Conservation (phyloP, 2,329 filamentous ascomycete genomes). For the Neofusicoccum kwambonambiense region DNA sequence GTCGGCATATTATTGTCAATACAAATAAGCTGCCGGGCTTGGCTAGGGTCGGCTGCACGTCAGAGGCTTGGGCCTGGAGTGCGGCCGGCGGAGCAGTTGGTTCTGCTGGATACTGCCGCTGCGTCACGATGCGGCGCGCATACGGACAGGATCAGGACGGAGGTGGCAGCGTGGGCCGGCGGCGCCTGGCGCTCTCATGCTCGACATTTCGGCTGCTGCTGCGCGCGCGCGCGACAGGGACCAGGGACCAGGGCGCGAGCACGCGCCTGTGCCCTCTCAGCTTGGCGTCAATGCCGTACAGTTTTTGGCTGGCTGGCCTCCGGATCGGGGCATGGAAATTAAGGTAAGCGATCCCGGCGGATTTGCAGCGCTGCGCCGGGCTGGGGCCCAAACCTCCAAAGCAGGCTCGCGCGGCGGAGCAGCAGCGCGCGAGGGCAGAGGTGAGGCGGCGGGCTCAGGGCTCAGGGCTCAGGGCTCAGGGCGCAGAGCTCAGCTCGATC, state of each 20-base stretch:
- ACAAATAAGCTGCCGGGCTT: slow-evolving; percentile 5
- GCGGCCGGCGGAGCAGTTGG: not conserved
- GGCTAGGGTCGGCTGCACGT: slow-evolving; percentile 6
- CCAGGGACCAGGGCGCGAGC: not conserved
- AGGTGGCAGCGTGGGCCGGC: not conserved
- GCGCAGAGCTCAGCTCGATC: not conserved
- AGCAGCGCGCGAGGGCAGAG: no score
- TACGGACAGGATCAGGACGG: not conserved
- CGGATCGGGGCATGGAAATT: slow-evolving; percentile 15
- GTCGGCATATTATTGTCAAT: slow-evolving; percentile 17
- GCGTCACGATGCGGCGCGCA: slow-evolving; percentile 4
- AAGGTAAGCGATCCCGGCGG: slow-evolving; percentile 15
- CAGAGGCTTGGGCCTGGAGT: not conserved
- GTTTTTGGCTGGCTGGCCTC: slow-evolving; percentile 11
- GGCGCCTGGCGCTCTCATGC: slow-evolving; percentile 3
- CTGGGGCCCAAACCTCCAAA: not conserved
- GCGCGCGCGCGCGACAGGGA: not conserved
- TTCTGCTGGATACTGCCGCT: not conserved
- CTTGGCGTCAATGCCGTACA: slow-evolving; percentile 15
- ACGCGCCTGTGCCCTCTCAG: not conserved
- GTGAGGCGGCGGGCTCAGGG: no score
- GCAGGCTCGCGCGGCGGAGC: not conserved
- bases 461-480: not conserved
- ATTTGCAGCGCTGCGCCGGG: not conserved
- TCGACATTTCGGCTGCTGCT: slow-evolving; percentile 9